These are phyloP conservation scores for Eucalyptus regnans DNA, from an alignment of 345 rosid genomes.

Conservation along the genomic window DNA sequence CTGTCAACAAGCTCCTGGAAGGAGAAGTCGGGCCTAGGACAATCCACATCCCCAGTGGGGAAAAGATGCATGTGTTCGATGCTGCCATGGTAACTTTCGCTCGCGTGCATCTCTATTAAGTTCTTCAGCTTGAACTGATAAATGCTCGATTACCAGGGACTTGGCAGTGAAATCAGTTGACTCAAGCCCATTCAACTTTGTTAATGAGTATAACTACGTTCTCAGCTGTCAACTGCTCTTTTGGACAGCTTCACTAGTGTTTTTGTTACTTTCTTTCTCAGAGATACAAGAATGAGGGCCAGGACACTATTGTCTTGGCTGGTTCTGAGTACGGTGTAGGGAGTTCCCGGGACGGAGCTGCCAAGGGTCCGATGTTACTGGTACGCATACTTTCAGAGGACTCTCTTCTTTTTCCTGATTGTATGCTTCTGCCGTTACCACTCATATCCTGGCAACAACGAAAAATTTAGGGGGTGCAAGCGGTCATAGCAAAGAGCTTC, in stretches of 20 bases:
- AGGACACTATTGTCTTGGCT: conserved; percentile 60
- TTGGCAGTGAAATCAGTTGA: background rate
- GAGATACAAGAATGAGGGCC: conserved; percentile 70
- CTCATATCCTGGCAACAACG: background rate
- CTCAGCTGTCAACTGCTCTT: background rate
- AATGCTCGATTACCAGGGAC: background rate
- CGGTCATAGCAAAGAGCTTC: conserved; percentile 73
- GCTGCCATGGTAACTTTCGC: conserved; percentile 53
- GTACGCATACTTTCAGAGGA: conserved; percentile 10
- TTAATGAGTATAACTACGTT: background rate
- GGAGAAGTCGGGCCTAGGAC: conserved; percentile 94
- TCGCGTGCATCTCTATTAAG: background rate
- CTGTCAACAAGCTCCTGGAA: conserved; percentile 66
- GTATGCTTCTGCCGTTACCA: background rate
- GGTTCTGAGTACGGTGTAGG: conserved; percentile 93
- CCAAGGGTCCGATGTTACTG: conserved; percentile 92
- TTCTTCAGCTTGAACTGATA: background rate
- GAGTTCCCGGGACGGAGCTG: conserved; percentile 97
- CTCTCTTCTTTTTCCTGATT: background rate
- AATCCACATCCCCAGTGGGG: conserved; percentile 65
- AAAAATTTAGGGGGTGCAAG: conserved; percentile 58
- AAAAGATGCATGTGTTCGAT: conserved; percentile 69
- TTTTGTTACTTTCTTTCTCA: background rate
- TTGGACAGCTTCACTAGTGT: background rate
- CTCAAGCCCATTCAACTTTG: background rate